Base-by-base conservation (phyloP, 2,329 filamentous ascomycete genomes). In the Cladophialophora chaetospira region DNA sequence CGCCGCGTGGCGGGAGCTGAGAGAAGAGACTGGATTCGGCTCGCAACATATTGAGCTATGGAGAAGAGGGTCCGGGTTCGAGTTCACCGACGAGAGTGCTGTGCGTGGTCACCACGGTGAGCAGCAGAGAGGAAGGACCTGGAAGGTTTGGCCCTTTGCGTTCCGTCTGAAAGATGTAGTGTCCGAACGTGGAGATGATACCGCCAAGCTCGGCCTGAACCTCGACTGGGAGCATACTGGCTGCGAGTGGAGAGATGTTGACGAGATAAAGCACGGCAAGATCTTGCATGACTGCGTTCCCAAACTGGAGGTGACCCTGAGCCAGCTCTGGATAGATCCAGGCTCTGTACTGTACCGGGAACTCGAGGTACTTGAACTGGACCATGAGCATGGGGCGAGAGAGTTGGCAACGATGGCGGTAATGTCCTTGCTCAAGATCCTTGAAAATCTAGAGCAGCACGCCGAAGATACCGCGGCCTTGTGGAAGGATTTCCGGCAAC, bases 181-280 rank as follows among this genome's bases (percentile, higher is more conserved):
- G 15, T 49, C 44, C 26, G 53, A 63, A 25, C 45, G 63, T 23
- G 48, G 53, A 25, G 56, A 53, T 17, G 60, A 82, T 67, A 70
- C 76, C 9, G 45, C 5, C 72, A 77, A 79, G 53, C 66, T 74
- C 9, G 73, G 72, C 4, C 83, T 88, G 53, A 66, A 68, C 2
- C 76, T 82, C 25, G 81, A 88, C 66, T 85, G 82, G 81, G 85
- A 88, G 68, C 84, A 88, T 63, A 77, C 82, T 2, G 74, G 69
- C 0, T 85, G 78, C 72, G 71, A 73, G 23, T 87, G 85, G 81
- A 79, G 81, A 61, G 74, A 82, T 48, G 82, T 83, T 0, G 66
- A 77, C 1, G 66, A 74, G 2, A 73, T 86, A 8, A 52, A 65
- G 3, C 43, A 46, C 15, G 58, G 64, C 6, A 50, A 35, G 28